A percentile compares a stretch with the other conserved stretches of the same genome.
Evolutionary conservation across 441 rosid genomes (phyloP).

Genomic region (Cnidoscolus chayamansa): DNA sequence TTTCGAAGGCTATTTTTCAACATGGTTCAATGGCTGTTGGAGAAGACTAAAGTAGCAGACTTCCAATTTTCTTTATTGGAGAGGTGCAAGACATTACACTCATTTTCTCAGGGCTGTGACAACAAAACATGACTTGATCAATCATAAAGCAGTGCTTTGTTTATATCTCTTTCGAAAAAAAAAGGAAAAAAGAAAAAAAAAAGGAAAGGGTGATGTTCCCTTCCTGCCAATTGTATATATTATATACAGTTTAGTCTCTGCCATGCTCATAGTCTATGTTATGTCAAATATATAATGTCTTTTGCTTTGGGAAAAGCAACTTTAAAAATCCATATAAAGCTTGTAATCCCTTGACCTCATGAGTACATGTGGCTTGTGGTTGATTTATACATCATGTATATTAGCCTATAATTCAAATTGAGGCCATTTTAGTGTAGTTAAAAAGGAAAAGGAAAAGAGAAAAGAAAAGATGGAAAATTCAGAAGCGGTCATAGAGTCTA

Average conservation of each 20-base stretch:
- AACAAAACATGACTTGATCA: conserved; percentile 30
- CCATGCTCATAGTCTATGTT: background rate
- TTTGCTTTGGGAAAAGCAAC: conserved; percentile 6
- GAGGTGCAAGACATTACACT: background rate
- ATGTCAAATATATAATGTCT: conserved; percentile 1
- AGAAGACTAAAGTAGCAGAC: conserved; percentile 2
- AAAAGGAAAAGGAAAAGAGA: background rate
- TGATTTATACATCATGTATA: background rate
- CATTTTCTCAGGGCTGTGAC: background rate
- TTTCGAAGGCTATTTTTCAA: conserved; percentile 18
- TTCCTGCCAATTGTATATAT: background rate
- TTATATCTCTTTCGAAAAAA: background rate
- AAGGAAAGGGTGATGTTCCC: background rate
- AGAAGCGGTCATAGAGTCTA: background rate
- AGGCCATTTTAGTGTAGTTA: background rate
- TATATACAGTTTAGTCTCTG: background rate
- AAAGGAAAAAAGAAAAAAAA: background rate
- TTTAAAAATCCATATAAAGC: background rate
- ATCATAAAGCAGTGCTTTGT: background rate
- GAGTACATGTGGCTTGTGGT: background rate
- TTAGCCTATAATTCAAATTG: conserved; percentile 1
- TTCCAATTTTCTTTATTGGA: background rate
- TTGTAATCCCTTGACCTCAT: conserved; percentile 3
- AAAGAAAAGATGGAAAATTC: background rate
- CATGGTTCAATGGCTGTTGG: conserved; percentile 2